Percentiles rank a stretch among this genome's conserved stretches.
phyloP scores from a whole-genome alignment of 2,329 filamentous ascomycete genomes.

The Pyricularia grisea region DNA sequence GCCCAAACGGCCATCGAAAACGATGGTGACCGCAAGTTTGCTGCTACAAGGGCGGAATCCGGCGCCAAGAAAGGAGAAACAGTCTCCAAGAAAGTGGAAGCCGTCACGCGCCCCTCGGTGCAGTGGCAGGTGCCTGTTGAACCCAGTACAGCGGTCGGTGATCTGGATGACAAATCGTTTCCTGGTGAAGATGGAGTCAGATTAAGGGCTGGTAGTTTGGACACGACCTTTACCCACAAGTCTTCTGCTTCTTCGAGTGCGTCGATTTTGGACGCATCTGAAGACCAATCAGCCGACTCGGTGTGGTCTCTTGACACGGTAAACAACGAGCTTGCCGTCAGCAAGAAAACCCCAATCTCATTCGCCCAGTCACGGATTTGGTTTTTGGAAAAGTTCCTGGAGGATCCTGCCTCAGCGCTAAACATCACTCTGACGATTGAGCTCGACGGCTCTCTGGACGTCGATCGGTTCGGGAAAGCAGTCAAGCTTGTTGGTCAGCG shows the following conservation, averaged over 20 bases:
- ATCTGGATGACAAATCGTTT: background rate
- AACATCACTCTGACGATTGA: conserved; percentile 25
- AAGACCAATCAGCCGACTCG: background rate
- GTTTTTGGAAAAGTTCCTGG: conserved; percentile 21
- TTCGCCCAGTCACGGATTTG: conserved; percentile 19
- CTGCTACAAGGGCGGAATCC: background rate
- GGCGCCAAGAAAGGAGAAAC: background rate
- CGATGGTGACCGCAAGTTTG: background rate
- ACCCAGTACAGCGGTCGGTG: background rate
- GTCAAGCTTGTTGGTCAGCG: conserved; percentile 17
- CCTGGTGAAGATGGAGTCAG: background rate
- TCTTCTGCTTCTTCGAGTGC: background rate
- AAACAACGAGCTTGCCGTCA: background rate
- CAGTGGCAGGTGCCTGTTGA: background rate
- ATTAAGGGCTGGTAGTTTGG: background rate
- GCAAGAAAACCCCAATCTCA: background rate
- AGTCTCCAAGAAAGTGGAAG: background rate
- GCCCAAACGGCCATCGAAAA: background rate
- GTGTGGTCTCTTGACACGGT: background rate
- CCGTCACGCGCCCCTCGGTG: background rate
- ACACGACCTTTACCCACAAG: background rate
- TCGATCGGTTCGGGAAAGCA: conserved; percentile 21
- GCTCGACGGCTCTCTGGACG: conserved; percentile 21
- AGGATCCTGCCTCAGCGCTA: conserved; percentile 24
- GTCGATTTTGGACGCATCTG: background rate